Base-by-base conservation (phyloP, 129 eudicot species). In the Heracleum sosnowskyi region DNA sequence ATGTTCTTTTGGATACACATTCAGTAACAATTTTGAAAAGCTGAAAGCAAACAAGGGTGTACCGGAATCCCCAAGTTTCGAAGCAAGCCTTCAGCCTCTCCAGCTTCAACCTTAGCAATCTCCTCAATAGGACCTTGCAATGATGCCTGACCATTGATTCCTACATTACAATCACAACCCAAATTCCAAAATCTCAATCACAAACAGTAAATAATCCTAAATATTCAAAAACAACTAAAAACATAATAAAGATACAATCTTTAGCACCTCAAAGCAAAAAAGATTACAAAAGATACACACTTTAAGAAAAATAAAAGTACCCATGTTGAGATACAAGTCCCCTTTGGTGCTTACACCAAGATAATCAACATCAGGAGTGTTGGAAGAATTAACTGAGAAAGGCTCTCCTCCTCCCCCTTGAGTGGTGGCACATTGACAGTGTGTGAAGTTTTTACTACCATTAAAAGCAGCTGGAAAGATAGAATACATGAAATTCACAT, bases 321-420 rank as follows among this genome's bases (percentile, higher is more conserved):
- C 96, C 60, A 77, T 69, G 36, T 78, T 85, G 79, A 91, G 87
- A 79, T 88, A 85, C 7, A 93, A 84, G 74, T 93, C 97, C 36
- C 98, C 98, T 79, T 86, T 91, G 81, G 98, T 93, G 86, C 98
- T 93, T 86, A 91, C 89, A 29, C 98, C 98, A 60, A 93, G 92
- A 81, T 93, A 93, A 82, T 93, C 98, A 73, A 89, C 78, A 72
- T 89, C 91, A 12, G 84, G 63, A 49, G 75, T 82, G 55, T 51
- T 62, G 49, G 85, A 69, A 33, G 91, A 77, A 45, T 88, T 88
- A 28, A 84, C 90, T 1, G 88, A 86, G 66, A 92, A 90, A 45
- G 86, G 79, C 34, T 85, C 85, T 31, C 63, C 90, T 39, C 62
- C 86, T 28, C 31, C 68, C 29, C 16, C 68, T 60, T 26, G 31